Evolutionary conservation across 495 filamentous ascomycete species (phyloP).

Genomic region (Staphylotrichum tortipilum): DNA sequence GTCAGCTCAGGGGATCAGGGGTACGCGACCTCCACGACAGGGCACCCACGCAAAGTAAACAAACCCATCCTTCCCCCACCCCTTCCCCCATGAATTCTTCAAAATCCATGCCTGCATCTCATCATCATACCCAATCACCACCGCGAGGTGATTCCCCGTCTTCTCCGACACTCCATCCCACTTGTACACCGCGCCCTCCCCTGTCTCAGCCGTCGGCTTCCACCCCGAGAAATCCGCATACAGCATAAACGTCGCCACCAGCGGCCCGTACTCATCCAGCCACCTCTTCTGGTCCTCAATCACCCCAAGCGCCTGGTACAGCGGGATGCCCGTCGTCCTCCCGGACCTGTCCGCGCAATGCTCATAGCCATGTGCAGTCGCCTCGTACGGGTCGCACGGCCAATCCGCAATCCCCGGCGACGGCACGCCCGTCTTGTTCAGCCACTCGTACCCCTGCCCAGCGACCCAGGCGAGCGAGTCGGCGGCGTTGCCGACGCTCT

Average conservation of each 20-base stretch:
- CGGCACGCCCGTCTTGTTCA: neutral
- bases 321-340: conserved; percentile 9
- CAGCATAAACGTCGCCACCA: conserved; percentile 13
- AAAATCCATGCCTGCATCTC: conserved; percentile 15
- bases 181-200: neutral
- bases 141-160: conserved; percentile 13
- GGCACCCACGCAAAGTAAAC: conserved; percentile 16
- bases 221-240: conserved; percentile 11
- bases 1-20: neutral
- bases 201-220: neutral
- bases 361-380: neutral
- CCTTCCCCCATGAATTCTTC: conserved; percentile 19
- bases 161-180: conserved; percentile 2
- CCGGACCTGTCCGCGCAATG: conserved; percentile 10
- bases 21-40: too few relatives aligned
- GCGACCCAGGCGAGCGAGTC: conserved; percentile 11
- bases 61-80: conserved; percentile 13
- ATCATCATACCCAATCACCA: conserved; percentile 17
- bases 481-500: conserved; percentile 11
- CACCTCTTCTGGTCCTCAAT: conserved; percentile 19
- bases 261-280: conserved; percentile 16
- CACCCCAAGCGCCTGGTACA: conserved; percentile 5
- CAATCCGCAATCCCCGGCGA: conserved; percentile 11
- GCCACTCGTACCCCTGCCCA: neutral
- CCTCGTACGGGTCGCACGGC: conserved; percentile 17